Evolutionary conservation across 805 yeast species (phyloP), one percentile per base, ranked within the genome.

Genomic region (Wickerhamiella siamensis): DNA sequence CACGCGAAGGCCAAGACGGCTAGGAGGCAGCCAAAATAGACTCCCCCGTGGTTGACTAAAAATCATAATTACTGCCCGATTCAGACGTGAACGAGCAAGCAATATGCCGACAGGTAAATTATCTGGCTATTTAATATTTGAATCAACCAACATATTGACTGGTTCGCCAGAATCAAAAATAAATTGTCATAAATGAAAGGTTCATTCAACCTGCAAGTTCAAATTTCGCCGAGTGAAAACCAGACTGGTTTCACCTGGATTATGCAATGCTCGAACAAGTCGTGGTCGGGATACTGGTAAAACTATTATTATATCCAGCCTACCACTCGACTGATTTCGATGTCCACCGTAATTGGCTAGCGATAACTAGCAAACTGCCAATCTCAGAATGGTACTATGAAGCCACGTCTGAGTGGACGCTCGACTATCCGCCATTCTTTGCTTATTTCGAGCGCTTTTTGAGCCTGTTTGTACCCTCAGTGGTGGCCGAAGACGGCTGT

Each of bases 341-440:
- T 57, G 98, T 91, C 19, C 98, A 91, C 60, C 67, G 98, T 44
- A 91, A 91, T 56, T 91, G 98, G 98, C 69, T 91, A 17, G 94
- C 98, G 0, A 79, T 91, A 39, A 88, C 97, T 1, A 63, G 76
- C 51, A 69, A 69, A 4, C 61, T 87, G 16, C 96, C 96, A 0
- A 38, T 87, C 15, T 62, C 62, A 14, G 58, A 79, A 42, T 91
- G 99, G 99, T 91, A 91, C 57, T 57, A 68, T 33, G 95, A 91
- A 37, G 75, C 83, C 0, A 71, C 74, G 14, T 72, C 75, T 36
- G 86, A 81, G 56, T 91, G 97, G 96, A 91, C 97, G 0, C 64
- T 91, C 33, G 98, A 91, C 59, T 91, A 88, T 61, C 98, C 99
- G 9, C 99, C 99, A 0, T 83, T 86, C 53, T 91, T 91, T 61